Evolutionary conservation across 2,329 filamentous ascomycete genomes (phyloP).

Genomic region (Colletotrichum sp.): DNA sequence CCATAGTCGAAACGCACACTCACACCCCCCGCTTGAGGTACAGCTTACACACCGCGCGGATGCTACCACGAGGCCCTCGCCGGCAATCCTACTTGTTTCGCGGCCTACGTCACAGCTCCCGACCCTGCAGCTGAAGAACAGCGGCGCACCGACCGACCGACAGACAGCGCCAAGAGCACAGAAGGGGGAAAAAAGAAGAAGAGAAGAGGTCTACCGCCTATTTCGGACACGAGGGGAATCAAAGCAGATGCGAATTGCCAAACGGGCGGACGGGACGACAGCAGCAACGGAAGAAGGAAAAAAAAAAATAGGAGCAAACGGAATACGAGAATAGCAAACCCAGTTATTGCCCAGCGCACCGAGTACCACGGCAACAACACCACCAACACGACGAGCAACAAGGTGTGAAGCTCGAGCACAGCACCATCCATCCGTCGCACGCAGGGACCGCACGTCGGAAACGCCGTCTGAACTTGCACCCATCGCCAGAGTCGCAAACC

Average conservation of each 20-base stretch:
- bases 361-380: not conserved
- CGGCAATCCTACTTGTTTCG: not conserved
- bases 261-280: not conserved
- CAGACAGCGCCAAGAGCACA: not conserved
- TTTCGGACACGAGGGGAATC: not conserved
- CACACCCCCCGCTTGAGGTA: not conserved
- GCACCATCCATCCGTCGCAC: not conserved
- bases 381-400: not conserved
- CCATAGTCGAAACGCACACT: not conserved
- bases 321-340: not conserved
- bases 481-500: not conserved
- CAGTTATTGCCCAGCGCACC: not conserved
- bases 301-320: not conserved
- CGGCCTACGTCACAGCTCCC: conserved; percentile 11
- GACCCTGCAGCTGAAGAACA: not conserved
- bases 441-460: conserved; percentile 14
- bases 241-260: not conserved
- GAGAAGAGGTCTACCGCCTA: not conserved
- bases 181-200: not conserved
- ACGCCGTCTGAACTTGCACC: conserved; percentile 4
- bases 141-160: not conserved
- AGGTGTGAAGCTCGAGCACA: not conserved
- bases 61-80: not conserved
- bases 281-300: not conserved
- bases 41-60: not conserved